Percentiles rank a stretch among this genome's conserved stretches.
phyloP scores from a whole-genome alignment of 202 grass and related monocot genomes.

The Panicum virgatum region DNA sequence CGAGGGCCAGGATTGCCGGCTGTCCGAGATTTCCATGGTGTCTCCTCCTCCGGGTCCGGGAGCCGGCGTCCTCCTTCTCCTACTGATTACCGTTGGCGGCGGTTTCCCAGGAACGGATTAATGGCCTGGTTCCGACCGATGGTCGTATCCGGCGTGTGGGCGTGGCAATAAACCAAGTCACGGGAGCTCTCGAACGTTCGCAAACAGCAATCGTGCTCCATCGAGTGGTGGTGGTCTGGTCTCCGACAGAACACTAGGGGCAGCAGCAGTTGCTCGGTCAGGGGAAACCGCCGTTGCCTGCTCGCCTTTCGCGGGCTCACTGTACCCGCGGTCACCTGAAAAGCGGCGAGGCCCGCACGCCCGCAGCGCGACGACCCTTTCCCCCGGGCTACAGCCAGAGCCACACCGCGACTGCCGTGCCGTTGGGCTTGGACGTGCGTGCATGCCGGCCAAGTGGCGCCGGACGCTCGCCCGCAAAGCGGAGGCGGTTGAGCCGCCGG shows the following conservation, averaged over 20 bases:
- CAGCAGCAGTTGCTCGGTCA: conserved; percentile 7
- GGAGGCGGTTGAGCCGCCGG: not conserved
- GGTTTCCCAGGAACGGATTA: not conserved
- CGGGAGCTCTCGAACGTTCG: conserved; percentile 10
- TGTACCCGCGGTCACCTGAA: not conserved
- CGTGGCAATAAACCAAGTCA: conserved; percentile 10
- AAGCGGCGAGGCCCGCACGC: conserved; percentile 31
- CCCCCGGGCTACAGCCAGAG: too few species aligned
- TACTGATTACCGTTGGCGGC: too few species aligned
- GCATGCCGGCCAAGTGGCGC: conserved; percentile 41
- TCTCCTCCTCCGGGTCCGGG: not conserved
- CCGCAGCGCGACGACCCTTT: not conserved
- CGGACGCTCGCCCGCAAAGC: conserved; percentile 25
- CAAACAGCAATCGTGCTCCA: not conserved
- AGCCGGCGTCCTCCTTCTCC: not conserved
- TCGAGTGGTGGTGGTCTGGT: not conserved
- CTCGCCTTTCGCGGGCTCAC: not conserved
- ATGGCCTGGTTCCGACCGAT: conserved; percentile 18
- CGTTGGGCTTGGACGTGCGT: conserved; percentile 17
- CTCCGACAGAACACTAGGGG: not conserved
- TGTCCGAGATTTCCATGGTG: too few species aligned
- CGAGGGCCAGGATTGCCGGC: too few species aligned
- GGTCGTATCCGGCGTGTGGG: not conserved
- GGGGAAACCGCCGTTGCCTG: not conserved
- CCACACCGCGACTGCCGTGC: too few species aligned